These are phyloP conservation scores for Phytophthora pistaciae DNA, from an alignment of 352 stramenopile species.

Conservation along the genomic window DNA sequence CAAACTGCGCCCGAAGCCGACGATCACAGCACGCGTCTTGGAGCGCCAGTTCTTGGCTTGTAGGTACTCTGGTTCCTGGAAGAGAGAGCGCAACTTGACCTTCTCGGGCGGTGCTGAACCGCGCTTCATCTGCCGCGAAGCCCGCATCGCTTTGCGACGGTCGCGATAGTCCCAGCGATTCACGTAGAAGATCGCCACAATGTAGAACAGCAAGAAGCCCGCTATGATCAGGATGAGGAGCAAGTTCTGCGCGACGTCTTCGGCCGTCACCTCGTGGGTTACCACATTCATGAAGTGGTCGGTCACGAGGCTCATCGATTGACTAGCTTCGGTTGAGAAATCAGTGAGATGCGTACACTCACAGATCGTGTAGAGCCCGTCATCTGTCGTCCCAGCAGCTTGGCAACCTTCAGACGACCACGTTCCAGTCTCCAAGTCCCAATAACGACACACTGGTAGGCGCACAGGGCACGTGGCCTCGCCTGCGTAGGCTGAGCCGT, in stretches of 20 bases:
- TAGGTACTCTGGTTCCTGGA: slow-evolving; percentile 70
- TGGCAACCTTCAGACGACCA: slow-evolving; percentile 74
- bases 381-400: slow-evolving; percentile 58
- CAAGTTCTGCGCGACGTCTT: slow-evolving; percentile 70
- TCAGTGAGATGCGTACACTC: slow-evolving; percentile 81
- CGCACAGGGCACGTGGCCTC: slow-evolving; percentile 59
- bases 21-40: slow-evolving; percentile 48
- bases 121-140: slow-evolving; percentile 41
- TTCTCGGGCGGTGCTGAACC: slow-evolving; percentile 45
- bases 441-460: slow-evolving; percentile 68
- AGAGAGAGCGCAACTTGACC: slow-evolving; percentile 66
- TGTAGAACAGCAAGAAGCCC: slow-evolving; percentile 62
- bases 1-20: slow-evolving; percentile 56
- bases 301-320: slow-evolving; percentile 62
- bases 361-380: slow-evolving; percentile 79
- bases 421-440: slow-evolving; percentile 43
- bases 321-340: slow-evolving; percentile 72
- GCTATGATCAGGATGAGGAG: slow-evolving; percentile 60
- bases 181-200: slow-evolving; percentile 64
- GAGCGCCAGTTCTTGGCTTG: slow-evolving; percentile 53
- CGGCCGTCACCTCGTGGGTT: slow-evolving; percentile 57
- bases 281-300: slow-evolving; percentile 73
- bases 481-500: slow-evolving; percentile 62
- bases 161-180: slow-evolving; percentile 70
- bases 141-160: slow-evolving; percentile 45